Base-by-base conservation (phyloP, 371 early-diverging fungal genomes). In the Umbelopsis sp. region DNA sequence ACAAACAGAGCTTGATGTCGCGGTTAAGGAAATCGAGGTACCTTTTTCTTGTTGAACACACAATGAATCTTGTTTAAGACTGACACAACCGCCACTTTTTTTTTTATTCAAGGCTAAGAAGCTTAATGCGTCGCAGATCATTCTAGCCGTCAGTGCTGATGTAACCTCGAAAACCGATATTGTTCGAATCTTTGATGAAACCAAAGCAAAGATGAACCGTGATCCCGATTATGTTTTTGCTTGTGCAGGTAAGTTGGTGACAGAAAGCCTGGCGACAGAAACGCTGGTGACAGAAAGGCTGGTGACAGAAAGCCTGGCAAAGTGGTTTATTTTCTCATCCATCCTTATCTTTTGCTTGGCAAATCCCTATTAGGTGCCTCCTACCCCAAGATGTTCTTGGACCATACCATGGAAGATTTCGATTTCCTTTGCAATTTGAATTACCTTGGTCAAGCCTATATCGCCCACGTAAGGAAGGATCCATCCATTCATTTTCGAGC, bases 401-500 rank as follows among this genome's bases (percentile, higher is more conserved):
- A 96, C 41, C 86, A 90, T 64, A 67, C 72, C 0, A 66, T 89
- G 57, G 82, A 84, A 12, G 89, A 89, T 4, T 87, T 93, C 72
- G 85, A 91, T 53, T 66, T 74, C 25, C 71, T 78, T 14, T 93
- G 90, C 76, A 74, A 85, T 9, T 72, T 93, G 48, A 97, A 97
- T 73, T 97, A 93, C 77, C 82, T 93, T 35, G 95, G 95, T 5
- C 84, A 92, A 44, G 73, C 92, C 16, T 91, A 91, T 69, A 86
- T 89, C 24, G 84, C 90, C 63, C 94, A 94, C 72, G 88, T 88
- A 84, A 78, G 79, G 48, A 48, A 46, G 63, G 0, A 63, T 38
- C 38, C 10, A 38, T 12, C 2, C 41, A 0, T 7, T 41, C 41
- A 7, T 10, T 11, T 16, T 25, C 53, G 20, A 29, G 14, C 35